A percentile compares a stretch with the other conserved stretches of the same genome.
These are phyloP conservation scores for Lactifluus subvellereus DNA, from an alignment of 768 basidiomycete species.

Conservation along the genomic window DNA sequence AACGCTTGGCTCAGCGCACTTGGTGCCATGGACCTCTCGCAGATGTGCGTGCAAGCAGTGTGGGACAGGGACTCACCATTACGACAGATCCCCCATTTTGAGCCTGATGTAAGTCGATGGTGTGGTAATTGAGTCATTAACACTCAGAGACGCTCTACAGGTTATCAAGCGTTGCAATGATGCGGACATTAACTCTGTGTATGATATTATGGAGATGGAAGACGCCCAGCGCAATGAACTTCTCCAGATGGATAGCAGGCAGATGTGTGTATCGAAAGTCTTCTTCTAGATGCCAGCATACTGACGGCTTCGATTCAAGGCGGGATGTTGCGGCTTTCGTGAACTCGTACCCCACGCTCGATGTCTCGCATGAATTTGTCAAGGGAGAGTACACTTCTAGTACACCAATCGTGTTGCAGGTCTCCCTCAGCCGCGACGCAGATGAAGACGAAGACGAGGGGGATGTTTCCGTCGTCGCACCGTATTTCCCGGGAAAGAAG, in stretches of 20 bases:
- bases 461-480: conserved; percentile 85
- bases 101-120: conserved; percentile 57
- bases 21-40: conserved; percentile 95
- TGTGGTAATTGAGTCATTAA: not conserved
- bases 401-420: conserved; percentile 74
- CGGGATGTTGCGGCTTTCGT: conserved; percentile 92
- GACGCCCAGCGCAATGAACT: conserved; percentile 80
- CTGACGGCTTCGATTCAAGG: conserved; percentile 47
- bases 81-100: conserved; percentile 96
- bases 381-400: conserved; percentile 84
- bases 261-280: conserved; percentile 63
- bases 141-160: conserved; percentile 32
- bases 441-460: conserved; percentile 53
- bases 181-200: conserved; percentile 80
- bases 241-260: conserved; percentile 74
- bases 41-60: conserved; percentile 97
- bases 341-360: conserved; percentile 95
- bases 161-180: conserved; percentile 81
- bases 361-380: conserved; percentile 81
- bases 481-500: conserved; percentile 87
- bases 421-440: conserved; percentile 73
- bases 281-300: conserved; percentile 1
- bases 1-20: conserved; percentile 93
- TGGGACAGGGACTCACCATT: conserved; percentile 97
- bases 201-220: conserved; percentile 98